phyloP scores from a whole-genome alignment of 202 grass and related monocot genomes.

The Setaria viridis region DNA sequence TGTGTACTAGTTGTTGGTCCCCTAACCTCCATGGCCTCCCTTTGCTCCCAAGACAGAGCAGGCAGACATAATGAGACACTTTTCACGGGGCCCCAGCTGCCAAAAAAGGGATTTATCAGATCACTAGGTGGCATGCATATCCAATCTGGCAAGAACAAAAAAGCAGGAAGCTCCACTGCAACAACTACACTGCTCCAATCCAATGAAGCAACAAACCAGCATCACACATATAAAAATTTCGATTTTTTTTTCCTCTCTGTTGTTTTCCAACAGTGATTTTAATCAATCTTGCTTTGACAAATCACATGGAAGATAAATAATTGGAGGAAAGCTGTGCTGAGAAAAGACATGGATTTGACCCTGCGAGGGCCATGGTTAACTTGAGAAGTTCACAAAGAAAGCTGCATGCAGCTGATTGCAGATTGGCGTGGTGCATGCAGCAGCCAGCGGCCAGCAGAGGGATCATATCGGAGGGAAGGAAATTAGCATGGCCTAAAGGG shows the following conservation, averaged over 20 bases:
- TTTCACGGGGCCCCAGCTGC: conserved; percentile 37
- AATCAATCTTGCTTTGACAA: conserved; percentile 19
- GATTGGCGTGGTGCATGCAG: background rate
- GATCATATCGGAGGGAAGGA: background rate
- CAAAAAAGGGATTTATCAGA: conserved; percentile 35
- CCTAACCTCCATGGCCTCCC: conserved; percentile 54
- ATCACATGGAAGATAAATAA: background rate
- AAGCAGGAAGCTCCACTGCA: conserved; percentile 51
- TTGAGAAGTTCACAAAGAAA: conserved; percentile 59
- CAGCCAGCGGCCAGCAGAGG: background rate
- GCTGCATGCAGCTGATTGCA: conserved; percentile 1
- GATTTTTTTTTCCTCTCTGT: background rate
- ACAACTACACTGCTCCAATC: conserved; percentile 41
- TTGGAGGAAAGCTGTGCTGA: background rate
- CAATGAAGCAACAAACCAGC: conserved; percentile 44
- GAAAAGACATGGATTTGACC: conserved; percentile 36
- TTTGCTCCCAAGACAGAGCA: conserved; percentile 55
- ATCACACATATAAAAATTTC: background rate
- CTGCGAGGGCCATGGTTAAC: conserved; percentile 38
- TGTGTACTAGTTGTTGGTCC: conserved; percentile 44
- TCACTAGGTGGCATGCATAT: conserved; percentile 36
- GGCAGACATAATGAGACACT: conserved; percentile 21
- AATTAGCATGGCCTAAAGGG: background rate
- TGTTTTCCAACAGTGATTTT: background rate
- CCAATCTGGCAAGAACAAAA: conserved; percentile 37